Conservation (phyloP, 768 basidiomycete species). For the Pisolithus albus region DNA sequence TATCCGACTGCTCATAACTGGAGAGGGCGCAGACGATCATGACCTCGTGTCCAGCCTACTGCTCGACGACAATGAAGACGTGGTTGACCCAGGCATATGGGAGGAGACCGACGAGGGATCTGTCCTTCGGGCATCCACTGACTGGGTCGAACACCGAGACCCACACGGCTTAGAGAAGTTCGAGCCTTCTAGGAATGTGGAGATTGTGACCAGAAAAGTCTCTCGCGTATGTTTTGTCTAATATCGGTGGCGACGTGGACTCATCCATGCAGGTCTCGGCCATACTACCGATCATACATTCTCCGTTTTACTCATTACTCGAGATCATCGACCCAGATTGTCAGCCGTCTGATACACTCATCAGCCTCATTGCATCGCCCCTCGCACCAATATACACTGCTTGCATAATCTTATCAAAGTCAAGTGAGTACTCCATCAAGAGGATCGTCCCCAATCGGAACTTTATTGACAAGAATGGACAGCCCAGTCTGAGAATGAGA, state of each 20-base stretch:
- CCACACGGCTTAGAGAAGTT: constrained; percentile 59
- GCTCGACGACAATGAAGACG: constrained; percentile 59
- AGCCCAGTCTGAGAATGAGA: constrained; percentile 32
- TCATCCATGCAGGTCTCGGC: constrained; percentile 20
- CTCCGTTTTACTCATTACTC: constrained; percentile 48
- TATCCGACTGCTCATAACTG: constrained; percentile 50
- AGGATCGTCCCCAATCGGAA: constrained; percentile 4
- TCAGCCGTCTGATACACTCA: constrained; percentile 44
- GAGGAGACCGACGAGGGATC: constrained; percentile 41
- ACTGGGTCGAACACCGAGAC: constrained; percentile 65
- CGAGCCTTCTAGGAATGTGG: constrained; percentile 59
- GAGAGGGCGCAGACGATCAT: constrained; percentile 30
- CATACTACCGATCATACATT: constrained; percentile 43
- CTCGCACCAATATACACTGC: constrained; percentile 56
- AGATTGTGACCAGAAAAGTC: constrained; percentile 44
- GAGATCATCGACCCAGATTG: constrained; percentile 48
- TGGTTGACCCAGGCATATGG: constrained; percentile 57
- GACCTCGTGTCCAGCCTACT: constrained; percentile 41
- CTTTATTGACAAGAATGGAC: background rate
- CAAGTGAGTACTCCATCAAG: constrained; percentile 31
- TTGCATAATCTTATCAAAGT: constrained; percentile 45
- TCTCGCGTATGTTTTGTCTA: constrained; percentile 37
- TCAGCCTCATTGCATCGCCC: constrained; percentile 51
- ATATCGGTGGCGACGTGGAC: background rate
- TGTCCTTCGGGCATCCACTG: constrained; percentile 54